These are phyloP conservation scores for Mucor lusitanicus DNA, from an alignment of 371 early-diverging fungal genomes.

Conservation along the genomic window DNA sequence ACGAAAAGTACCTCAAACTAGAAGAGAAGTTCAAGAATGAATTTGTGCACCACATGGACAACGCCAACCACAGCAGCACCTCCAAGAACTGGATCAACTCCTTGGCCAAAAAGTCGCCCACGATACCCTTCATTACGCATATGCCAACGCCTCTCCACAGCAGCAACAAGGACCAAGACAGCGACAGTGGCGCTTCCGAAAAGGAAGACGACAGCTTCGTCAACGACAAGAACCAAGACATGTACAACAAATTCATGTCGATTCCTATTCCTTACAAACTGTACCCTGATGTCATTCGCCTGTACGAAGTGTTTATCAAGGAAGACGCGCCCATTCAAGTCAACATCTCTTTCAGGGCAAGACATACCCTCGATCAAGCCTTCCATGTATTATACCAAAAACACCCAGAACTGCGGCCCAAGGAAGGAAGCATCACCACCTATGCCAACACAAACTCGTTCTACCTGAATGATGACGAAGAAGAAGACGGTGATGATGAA, in stretches of 20 bases:
- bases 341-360: constrained; percentile 39
- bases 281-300: constrained; percentile 24
- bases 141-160: not conserved
- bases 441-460: not conserved
- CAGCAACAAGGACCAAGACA: not conserved
- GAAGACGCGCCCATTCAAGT: constrained; percentile 40
- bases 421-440: not conserved
- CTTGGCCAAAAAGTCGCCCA: not conserved
- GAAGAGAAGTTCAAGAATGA: constrained; percentile 20
- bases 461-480: not conserved
- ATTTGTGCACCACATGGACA: not conserved
- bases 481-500: not conserved
- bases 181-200: not conserved
- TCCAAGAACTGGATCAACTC: not conserved
- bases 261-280: constrained; percentile 13
- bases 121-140: not conserved
- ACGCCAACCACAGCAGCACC: not conserved
- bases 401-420: not conserved
- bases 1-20: constrained; percentile 32
- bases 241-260: not conserved
- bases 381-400: constrained; percentile 6
- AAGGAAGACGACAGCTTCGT: not conserved
- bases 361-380: constrained; percentile 22
- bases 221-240: not conserved
- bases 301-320: constrained; percentile 37